Conservation (phyloP, 139 green algal genomes). For the Axilococcus clingmanii region DNA sequence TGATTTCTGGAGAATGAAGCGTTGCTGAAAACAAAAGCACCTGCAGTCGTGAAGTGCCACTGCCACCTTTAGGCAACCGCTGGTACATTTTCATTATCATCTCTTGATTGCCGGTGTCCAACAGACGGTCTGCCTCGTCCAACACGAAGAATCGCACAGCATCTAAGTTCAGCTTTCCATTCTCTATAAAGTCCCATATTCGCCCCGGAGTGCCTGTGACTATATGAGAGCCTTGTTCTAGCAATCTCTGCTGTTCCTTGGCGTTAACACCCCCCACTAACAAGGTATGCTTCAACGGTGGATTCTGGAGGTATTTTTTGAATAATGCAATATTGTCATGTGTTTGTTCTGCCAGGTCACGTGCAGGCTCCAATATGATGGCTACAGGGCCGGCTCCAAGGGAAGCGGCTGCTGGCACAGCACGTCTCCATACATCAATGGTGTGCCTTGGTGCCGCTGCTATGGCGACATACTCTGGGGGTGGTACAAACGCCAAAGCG, state of each 20-base stretch:
- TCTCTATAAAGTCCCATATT: conserved; percentile 61
- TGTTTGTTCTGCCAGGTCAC: conserved; percentile 80
- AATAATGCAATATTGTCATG: conserved; percentile 42
- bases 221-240: conserved; percentile 58
- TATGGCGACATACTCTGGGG: conserved; percentile 7
- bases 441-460: conserved; percentile 7
- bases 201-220: conserved; percentile 62
- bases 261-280: conserved; percentile 53
- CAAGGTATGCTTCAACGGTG: conserved; percentile 35
- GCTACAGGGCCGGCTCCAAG: conserved; percentile 34
- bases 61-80: conserved; percentile 47
- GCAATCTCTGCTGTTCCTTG: conserved; percentile 17
- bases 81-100: conserved; percentile 55
- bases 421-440: conserved; percentile 9
- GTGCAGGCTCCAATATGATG: conserved; percentile 66
- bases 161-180: conserved; percentile 52
- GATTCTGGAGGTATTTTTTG: conserved; percentile 34
- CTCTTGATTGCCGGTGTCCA: conserved; percentile 53
- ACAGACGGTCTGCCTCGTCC: conserved; percentile 75
- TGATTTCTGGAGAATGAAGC: conserved; percentile 65
- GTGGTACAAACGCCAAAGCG: conserved; percentile 11
- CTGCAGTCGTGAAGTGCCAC: conserved; percentile 49
- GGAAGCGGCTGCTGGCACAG: neutral
- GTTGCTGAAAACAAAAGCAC: conserved; percentile 79
- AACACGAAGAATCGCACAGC: conserved; percentile 68